phyloP scores from a whole-genome alignment of 2,329 filamentous ascomycete genomes.

The Lithohypha guttulata region DNA sequence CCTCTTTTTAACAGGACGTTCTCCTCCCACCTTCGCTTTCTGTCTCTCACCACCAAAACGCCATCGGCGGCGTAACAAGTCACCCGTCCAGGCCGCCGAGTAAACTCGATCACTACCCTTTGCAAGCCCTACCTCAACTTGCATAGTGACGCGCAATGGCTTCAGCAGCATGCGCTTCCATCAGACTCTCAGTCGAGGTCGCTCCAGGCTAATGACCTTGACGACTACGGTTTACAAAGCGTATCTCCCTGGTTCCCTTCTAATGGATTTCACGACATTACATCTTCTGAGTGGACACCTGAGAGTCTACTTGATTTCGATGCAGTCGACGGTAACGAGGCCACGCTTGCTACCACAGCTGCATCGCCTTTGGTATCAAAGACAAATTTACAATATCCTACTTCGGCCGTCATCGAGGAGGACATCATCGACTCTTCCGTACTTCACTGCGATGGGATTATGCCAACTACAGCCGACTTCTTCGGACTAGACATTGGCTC shows the following conservation, averaged over 20 bases:
- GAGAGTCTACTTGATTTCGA: not conserved
- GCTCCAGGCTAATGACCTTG: constrained; percentile 16
- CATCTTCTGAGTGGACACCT: constrained; percentile 8
- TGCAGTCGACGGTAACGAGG: too few relatives aligned
- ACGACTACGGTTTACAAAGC: constrained; percentile 13
- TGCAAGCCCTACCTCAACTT: constrained; percentile 12
- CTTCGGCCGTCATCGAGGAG: too few relatives aligned
- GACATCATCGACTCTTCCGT: too few relatives aligned
- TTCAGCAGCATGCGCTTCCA: constrained; percentile 5
- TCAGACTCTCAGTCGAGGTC: constrained; percentile 5
- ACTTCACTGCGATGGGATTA: not conserved
- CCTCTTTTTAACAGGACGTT: constrained; percentile 9
- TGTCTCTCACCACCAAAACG: not conserved
- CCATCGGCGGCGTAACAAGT: constrained; percentile 6
- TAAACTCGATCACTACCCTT: constrained; percentile 1
- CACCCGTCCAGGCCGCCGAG: constrained; percentile 14
- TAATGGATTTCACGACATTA: constrained; percentile 17
- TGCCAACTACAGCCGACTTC: not conserved
- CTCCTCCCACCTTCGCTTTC: constrained; percentile 3
- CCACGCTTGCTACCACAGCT: too few relatives aligned
- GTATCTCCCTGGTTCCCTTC: constrained; percentile 14
- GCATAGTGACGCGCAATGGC: constrained; percentile 17
- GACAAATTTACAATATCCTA: too few relatives aligned
- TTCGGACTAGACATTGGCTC: constrained; percentile 5
- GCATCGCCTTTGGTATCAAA: too few relatives aligned